Evolutionary conservation across 331 rosid species (phyloP).

Genomic region (Malus hybrid): DNA sequence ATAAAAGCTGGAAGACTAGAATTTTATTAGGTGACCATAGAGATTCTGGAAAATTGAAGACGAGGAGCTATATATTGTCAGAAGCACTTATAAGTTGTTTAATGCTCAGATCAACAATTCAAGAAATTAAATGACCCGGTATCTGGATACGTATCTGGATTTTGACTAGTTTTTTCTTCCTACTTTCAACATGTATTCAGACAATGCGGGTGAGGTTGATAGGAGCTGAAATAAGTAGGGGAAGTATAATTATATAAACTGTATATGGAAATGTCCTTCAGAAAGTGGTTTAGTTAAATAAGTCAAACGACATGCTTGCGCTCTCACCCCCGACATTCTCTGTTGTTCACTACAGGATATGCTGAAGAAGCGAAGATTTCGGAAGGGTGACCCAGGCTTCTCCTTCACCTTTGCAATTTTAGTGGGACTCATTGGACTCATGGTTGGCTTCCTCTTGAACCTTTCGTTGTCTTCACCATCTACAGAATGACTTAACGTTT

Average conservation of each 20-base stretch:
- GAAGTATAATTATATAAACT: not conserved
- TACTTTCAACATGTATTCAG: no score
- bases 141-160: no score
- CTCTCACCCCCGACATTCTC: not conserved
- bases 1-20: no score
- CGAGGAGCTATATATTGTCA: not conserved
- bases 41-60: no score
- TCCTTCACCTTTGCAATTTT: slow-evolving; percentile 61
- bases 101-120: not conserved
- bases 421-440: slow-evolving; percentile 68
- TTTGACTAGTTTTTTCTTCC: no score
- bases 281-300: not conserved
- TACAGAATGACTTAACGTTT: slow-evolving; percentile 22
- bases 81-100: not conserved
- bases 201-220: not conserved
- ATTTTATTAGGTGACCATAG: not conserved
- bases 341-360: slow-evolving; percentile 35
- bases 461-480: slow-evolving; percentile 53
- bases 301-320: no score
- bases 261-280: not conserved
- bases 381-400: slow-evolving; percentile 61
- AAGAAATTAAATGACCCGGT: not conserved
- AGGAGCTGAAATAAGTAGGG: not conserved
- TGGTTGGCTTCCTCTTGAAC: slow-evolving; percentile 78
- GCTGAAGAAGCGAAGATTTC: slow-evolving; percentile 52